Percentiles rank a stretch among this genome's conserved stretches.
These are phyloP conservation scores for Trichosporon sp. DNA, from an alignment of 1,284 basidiomycete species.

Conservation along the genomic window DNA sequence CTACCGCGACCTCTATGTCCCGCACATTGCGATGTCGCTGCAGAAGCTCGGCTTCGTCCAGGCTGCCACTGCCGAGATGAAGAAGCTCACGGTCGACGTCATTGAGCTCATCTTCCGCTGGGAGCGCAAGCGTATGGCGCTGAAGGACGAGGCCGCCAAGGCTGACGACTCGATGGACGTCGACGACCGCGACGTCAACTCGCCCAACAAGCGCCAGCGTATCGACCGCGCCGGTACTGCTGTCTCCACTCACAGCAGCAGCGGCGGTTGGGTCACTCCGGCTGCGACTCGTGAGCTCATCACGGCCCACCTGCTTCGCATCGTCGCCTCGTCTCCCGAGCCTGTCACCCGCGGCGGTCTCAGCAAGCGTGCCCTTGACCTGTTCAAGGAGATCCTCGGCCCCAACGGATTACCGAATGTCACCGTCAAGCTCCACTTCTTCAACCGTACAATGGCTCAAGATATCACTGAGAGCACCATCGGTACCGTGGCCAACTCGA, in stretches of 20 bases:
- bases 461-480: slow-evolving; percentile 74
- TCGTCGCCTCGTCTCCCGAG: slow-evolving; percentile 75
- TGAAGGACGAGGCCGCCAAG: slow-evolving; percentile 47
- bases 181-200: slow-evolving; percentile 42
- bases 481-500: slow-evolving; percentile 75
- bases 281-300: slow-evolving; percentile 81
- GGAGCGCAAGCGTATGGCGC: slow-evolving; percentile 67
- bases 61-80: slow-evolving; percentile 76
- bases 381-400: slow-evolving; percentile 80
- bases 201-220: slow-evolving; percentile 57
- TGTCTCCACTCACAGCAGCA: slow-evolving; percentile 52
- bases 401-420: slow-evolving; percentile 90
- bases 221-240: slow-evolving; percentile 59
- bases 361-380: slow-evolving; percentile 72
- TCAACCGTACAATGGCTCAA: slow-evolving; percentile 79
- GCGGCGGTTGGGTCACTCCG: slow-evolving; percentile 71
- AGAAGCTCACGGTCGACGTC: slow-evolving; percentile 78
- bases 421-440: slow-evolving; percentile 86
- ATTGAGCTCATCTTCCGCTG: slow-evolving; percentile 84
- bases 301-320: slow-evolving; percentile 88
- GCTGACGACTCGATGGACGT: slow-evolving; percentile 55
- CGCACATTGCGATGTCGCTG: slow-evolving; percentile 89
- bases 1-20: slow-evolving; percentile 90
- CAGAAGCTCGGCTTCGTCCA: slow-evolving; percentile 81
- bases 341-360: slow-evolving; percentile 66